phyloP scores from a whole-genome alignment of 768 basidiomycete species.

The Phylloporus sp. region DNA sequence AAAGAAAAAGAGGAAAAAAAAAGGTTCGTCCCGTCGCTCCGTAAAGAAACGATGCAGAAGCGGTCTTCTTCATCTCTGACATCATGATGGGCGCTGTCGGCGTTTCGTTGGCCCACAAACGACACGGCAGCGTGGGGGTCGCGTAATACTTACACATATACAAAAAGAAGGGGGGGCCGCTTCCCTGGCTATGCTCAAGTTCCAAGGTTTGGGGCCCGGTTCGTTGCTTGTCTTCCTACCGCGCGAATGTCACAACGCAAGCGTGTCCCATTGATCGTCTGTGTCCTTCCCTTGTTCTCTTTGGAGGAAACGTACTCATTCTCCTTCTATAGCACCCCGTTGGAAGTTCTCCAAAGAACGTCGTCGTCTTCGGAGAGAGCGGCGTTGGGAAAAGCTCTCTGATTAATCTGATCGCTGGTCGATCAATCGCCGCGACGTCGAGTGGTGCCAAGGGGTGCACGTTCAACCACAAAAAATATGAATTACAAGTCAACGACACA shows the following conservation, averaged over 20 bases:
- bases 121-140: conserved; percentile 3
- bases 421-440: conserved; percentile 34
- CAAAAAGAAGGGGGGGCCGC: conserved; percentile 21
- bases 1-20: background rate
- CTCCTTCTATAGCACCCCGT: conserved; percentile 5
- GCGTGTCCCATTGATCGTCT: conserved; percentile 10
- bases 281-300: conserved; percentile 6
- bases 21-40: background rate
- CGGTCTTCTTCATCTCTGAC: too few species aligned
- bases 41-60: too few species aligned
- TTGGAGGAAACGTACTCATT: conserved; percentile 7
- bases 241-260: conserved; percentile 23
- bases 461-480: conserved; percentile 26
- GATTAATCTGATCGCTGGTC: conserved; percentile 38
- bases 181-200: conserved; percentile 1
- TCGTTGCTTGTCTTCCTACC: conserved; percentile 11
- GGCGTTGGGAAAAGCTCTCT: conserved; percentile 40
- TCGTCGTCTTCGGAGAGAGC: conserved; percentile 27
- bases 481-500: conserved; percentile 22
- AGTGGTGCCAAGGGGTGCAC: conserved; percentile 34
- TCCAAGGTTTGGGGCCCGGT: conserved; percentile 7
- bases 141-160: conserved; percentile 13
- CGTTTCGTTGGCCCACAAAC: conserved; percentile 11
- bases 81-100: conserved; percentile 19
- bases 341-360: conserved; percentile 17